Evolutionary conservation across 331 rosid genomes (phyloP), one percentile per base, ranked within the genome.

Genomic region (Malus hybrid): DNA sequence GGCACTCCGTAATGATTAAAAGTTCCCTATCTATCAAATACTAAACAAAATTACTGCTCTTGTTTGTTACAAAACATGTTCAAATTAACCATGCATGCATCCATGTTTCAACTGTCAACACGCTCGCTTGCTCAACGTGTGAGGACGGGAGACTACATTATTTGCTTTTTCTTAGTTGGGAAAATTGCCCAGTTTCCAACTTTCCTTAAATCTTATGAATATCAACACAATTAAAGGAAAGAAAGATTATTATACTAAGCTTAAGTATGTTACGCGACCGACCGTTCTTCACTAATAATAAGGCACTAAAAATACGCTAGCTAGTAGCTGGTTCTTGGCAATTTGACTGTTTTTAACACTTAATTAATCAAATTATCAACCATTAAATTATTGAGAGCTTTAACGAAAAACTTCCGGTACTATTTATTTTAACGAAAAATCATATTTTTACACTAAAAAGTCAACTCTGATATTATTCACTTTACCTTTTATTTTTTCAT

Each of bases 401-500:
- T 7, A 34, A 34, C 3, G 10, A 34, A 34, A 34, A 34, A 0
- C 42, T 34, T 0, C 0, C 10, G 10, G 10, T 34, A 34, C 1
- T 34, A 2, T 34, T 7, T 0, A 34, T 2, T 0, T 34, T 34
- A 34, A 34, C 42, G 0, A 34, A 34, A 1, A 7, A 34, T 34
- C 3, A 34, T 7, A 34, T 34, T 34, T 34, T 34, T 34, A 34
- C 42, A 34, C 10, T 7, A 34, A 34, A 34, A 34, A 34, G 10
- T 34, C 42, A 34, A 34, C 2, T 3, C 0, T 34, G 10, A 34
- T 34, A 34, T 0, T 34, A 34, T 34, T 34, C 0, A 34, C 42
- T 34, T 34, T 34, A 34, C 42, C 3, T 7, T 34, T 34, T 34
- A 34, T 34, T 34, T 34, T 34, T 0, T 0, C 0, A 0, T 34